Evolutionary conservation across 2,329 filamentous ascomycete genomes (phyloP), one percentile per base, ranked within the genome.

Genomic region (Xylariales sp.): DNA sequence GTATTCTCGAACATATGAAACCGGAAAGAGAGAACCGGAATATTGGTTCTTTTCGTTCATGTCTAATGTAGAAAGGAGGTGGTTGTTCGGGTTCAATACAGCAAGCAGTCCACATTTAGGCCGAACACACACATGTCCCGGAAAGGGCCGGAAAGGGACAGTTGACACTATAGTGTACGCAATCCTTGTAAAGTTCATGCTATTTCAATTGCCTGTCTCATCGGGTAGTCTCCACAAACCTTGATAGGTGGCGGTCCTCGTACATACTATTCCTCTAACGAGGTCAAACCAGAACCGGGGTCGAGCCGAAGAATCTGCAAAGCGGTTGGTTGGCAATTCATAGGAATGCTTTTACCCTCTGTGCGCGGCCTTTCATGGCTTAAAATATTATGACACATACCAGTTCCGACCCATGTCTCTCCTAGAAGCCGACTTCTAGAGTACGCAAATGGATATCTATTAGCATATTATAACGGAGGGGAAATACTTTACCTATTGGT

Each of bases 401-500:
- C 50, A 57, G 10, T 45, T 30, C 34, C 8, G 36, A 56, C 50
- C 18, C 55, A 53, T 49, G 49, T 43, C 5, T 60, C 12, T 53
- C 59, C 43, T 23, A 30, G n/a, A 45, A 45, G 16, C 45, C 23
- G 23, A 56, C n/a, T 53, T 56, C 49, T 43, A 45, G 23, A 39
- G 45, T 30, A 58, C 30, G 48, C 49, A 54, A 64, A 62, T 12
- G 52, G 65, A 55, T 45, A 39, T 53, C 28, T 41, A 53, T 71
- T 69, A 69, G 69, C 55, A 57, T 16, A 52, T 56, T 30, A 7
- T 39, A 53, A 23, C 39, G 36, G 48, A 36, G 45, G 67, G 67
- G 59, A 52, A 49, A 60, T 46, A 71, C 69, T 68, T 71, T 71
- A 71, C 69, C 67, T 71, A 61, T 67, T 39, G 12, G 52, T 28